Evolutionary conservation across 2,329 filamentous ascomycete species (phyloP).

Genomic region (Ophiosphaerella narmari): DNA sequence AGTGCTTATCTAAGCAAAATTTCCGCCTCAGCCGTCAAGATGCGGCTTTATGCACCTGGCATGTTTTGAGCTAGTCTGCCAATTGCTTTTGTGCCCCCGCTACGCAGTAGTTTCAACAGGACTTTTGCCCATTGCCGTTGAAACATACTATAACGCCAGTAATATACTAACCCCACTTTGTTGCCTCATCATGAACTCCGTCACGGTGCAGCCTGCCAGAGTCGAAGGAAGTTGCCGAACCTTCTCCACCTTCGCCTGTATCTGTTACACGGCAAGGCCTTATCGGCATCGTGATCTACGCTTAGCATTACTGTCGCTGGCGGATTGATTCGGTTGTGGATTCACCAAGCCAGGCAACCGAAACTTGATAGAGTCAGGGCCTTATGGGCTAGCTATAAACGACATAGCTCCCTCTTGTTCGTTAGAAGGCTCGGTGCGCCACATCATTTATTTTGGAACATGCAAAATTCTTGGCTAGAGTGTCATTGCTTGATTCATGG

Average conservation of each 20-base stretch:
- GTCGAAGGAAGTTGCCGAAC: background rate
- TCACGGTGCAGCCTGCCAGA: constrained; percentile 1
- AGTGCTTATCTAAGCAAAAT: background rate
- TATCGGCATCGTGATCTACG: background rate
- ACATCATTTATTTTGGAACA: constrained; percentile 11
- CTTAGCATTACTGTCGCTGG: constrained; percentile 4
- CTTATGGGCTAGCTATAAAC: constrained; percentile 1
- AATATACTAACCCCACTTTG: constrained; percentile 13
- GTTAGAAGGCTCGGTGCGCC: constrained; percentile 5
- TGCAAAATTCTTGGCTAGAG: constrained; percentile 9
- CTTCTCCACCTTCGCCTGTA: constrained; percentile 1
- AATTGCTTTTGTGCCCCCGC: constrained; percentile 13
- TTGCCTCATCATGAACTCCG: constrained; percentile 6
- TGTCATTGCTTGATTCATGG: constrained; percentile 27
- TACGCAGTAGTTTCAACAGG: constrained; percentile 12
- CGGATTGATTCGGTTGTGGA: background rate
- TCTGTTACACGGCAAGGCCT: background rate
- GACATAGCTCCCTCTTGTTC: background rate
- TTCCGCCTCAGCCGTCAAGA: too few relatives aligned
- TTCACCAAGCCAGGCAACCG: too few relatives aligned
- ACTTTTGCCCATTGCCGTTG: constrained; percentile 18
- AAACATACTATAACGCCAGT: constrained; percentile 26
- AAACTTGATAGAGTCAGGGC: too few relatives aligned
- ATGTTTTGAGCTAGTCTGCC: constrained; percentile 12
- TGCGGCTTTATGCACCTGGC: constrained; percentile 1